Evolutionary conservation across 2,329 filamentous ascomycete genomes (phyloP), one percentile per base, ranked within the genome.

Genomic region (Exophiala phaeomuriformis): DNA sequence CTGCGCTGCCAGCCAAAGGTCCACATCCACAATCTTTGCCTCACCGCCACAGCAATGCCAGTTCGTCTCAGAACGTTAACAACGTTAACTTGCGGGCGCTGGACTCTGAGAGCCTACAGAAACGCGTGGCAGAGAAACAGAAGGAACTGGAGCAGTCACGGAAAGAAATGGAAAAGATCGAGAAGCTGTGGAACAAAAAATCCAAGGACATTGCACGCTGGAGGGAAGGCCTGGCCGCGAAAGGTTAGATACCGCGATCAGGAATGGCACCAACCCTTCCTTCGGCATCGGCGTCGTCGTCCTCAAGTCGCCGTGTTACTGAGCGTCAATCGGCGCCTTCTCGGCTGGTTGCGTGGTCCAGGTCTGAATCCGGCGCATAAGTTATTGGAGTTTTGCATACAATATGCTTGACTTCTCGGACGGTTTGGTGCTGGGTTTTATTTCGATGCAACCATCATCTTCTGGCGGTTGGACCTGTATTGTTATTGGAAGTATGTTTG

Each of bases 101-200:
- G 66, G 69, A 71, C 10, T 65, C 68, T 35, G 68, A 71, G 33
- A 69, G 72, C 36, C 61, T 75, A 28, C 66, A 67, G 39, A 61
- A 65, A 9, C 70, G 73, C 47, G 66, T 72, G 8, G 60, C 66
- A 41, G 68, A 67, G 43, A 71, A 71, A 3, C 70, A 73, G 30
- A 79, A 83, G 49, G 85, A 91, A 68, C 83, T 90, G 71, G 85
- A 90, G 60, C 74, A 75, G 6, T 79, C 90, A 61, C 82, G 84
- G 67, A 77, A 77, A 61, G 84, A 91, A 55, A 83, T 90, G 63
- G 76, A 75, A 51, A 53, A 64, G 3, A 64, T 72, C 35, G 72
- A 75, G 57, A 75, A 75, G 62, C 71, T 72, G 56, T 49, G 56
- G 50, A 57, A 47, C 33, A 62, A 60, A 45, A 61, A 60, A 40